Evolutionary conservation across 228 moss, liverwort and hornwort species (phyloP).

Genomic region (Sphagnum magellanicum): DNA sequence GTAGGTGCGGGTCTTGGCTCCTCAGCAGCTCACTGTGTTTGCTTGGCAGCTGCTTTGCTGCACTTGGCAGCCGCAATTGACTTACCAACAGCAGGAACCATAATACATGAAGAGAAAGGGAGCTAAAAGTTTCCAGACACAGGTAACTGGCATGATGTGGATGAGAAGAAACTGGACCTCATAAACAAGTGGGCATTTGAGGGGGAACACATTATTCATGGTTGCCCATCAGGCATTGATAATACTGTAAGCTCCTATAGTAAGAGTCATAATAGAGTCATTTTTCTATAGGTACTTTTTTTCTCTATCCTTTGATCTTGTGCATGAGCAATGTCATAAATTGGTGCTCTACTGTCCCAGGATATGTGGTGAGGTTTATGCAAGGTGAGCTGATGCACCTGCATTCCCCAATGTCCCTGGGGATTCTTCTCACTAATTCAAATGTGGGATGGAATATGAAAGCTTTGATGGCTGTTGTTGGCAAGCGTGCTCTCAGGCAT

Average conservation of each 20-base stretch:
- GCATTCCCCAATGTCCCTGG: constrained; percentile 49
- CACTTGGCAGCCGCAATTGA: constrained; percentile 54
- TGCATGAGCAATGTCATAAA: background rate
- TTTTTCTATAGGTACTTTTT: background rate
- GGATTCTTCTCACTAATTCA: constrained; percentile 85
- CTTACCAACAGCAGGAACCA: constrained; percentile 14
- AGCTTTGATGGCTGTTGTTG: constrained; percentile 68
- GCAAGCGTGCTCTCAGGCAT: constrained; percentile 66
- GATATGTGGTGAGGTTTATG: constrained; percentile 80
- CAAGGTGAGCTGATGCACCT: constrained; percentile 59
- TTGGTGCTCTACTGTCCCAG: constrained; percentile 26
- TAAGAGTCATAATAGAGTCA: constrained; percentile 13
- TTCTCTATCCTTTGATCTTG: too few species aligned
- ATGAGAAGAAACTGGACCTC: constrained; percentile 43
- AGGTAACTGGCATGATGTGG: constrained; percentile 58
- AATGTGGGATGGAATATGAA: constrained; percentile 71
- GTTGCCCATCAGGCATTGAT: constrained; percentile 93
- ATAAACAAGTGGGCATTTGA: constrained; percentile 94
- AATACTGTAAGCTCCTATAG: constrained; percentile 96
- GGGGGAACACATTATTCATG: constrained; percentile 91
- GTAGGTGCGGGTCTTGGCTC: constrained; percentile 94
- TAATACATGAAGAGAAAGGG: constrained; percentile 9
- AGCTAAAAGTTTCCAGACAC: background rate
- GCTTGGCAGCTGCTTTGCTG: constrained; percentile 71
- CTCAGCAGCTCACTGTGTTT: constrained; percentile 93